A percentile compares a stretch with the other conserved stretches of the same genome.
phyloP scores from a whole-genome alignment of 768 basidiomycete species.

The Gymnopilus dilepis region DNA sequence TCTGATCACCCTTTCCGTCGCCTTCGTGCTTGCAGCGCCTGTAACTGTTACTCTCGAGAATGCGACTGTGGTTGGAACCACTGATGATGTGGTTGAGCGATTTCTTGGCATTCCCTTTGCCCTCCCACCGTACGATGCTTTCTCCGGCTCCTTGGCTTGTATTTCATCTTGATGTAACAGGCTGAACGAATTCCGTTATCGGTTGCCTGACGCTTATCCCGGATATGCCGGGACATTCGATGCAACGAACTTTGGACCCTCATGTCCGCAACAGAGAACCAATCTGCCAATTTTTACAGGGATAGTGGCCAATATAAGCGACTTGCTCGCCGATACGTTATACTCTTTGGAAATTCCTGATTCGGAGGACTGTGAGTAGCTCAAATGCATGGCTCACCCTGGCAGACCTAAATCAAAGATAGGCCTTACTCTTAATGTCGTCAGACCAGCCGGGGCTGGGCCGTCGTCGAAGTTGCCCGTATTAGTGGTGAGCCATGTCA shows the following conservation, averaged over 20 bases:
- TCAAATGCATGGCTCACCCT: neutral
- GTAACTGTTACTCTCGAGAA: too few relatives aligned
- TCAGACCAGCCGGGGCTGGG: constrained; percentile 42
- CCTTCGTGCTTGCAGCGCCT: too few relatives aligned
- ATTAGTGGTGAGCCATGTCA: constrained; percentile 43
- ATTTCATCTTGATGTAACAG: constrained; percentile 21
- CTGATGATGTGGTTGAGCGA: too few relatives aligned
- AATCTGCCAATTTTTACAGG: constrained; percentile 4
- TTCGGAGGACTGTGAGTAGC: constrained; percentile 27
- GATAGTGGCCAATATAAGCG: neutral
- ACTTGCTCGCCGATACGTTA: too few relatives aligned
- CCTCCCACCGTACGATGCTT: too few relatives aligned
- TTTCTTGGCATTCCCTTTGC: too few relatives aligned
- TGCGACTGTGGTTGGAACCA: too few relatives aligned
- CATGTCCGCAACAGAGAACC: constrained; percentile 43
- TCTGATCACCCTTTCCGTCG: too few relatives aligned
- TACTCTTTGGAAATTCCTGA: neutral
- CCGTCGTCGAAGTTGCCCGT: constrained; percentile 50
- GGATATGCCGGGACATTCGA: constrained; percentile 42
- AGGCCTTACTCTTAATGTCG: constrained; percentile 54
- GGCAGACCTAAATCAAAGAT: too few relatives aligned
- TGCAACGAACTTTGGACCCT: constrained; percentile 46
- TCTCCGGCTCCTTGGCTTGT: too few relatives aligned
- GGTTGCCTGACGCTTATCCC: constrained; percentile 42
- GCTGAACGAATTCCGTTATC: constrained; percentile 47